Conservation (phyloP, 2,329 filamentous ascomycete genomes). For the Boeremia lycopersici region DNA sequence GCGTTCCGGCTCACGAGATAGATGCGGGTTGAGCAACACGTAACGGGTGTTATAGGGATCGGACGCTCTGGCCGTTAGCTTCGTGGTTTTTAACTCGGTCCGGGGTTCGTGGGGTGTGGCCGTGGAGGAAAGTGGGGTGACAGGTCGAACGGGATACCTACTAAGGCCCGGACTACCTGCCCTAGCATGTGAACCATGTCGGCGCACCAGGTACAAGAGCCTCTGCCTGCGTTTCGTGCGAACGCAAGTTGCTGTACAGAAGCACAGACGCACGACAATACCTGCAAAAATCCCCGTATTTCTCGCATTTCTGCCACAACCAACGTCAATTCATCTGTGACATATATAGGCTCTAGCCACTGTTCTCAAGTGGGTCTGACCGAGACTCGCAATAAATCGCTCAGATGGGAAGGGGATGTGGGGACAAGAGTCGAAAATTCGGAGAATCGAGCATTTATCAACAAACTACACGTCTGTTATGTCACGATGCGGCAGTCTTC, state of each 20-base stretch:
- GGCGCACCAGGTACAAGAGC: not conserved
- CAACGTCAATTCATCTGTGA: not conserved
- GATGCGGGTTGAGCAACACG: conserved; percentile 6
- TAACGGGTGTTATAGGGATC: conserved; percentile 13
- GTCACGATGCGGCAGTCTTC: conserved; percentile 15
- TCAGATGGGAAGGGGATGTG: not conserved
- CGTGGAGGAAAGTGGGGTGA: conserved; percentile 8
- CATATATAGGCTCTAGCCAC: not conserved
- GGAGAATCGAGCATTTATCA: not conserved
- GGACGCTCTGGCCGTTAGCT: conserved; percentile 1
- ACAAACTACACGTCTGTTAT: not conserved
- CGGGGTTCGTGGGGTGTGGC: conserved; percentile 11
- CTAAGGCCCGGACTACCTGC: conserved; percentile 1
- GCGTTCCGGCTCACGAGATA: conserved; percentile 7
- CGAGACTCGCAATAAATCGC: conserved; percentile 8
- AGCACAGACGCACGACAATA: not conserved
- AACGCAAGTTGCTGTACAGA: too few species aligned
- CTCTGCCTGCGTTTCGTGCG: not conserved
- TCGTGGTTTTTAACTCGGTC: conserved; percentile 10
- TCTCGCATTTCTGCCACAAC: not conserved
- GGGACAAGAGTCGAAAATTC: not conserved
- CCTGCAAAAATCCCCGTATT: not conserved
- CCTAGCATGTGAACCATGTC: conserved; percentile 8
- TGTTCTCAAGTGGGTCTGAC: not conserved
- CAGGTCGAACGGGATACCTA: conserved; percentile 6